Evolutionary conservation across 768 basidiomycete genomes (phyloP).

Genomic region (Antrodiella citrinella): DNA sequence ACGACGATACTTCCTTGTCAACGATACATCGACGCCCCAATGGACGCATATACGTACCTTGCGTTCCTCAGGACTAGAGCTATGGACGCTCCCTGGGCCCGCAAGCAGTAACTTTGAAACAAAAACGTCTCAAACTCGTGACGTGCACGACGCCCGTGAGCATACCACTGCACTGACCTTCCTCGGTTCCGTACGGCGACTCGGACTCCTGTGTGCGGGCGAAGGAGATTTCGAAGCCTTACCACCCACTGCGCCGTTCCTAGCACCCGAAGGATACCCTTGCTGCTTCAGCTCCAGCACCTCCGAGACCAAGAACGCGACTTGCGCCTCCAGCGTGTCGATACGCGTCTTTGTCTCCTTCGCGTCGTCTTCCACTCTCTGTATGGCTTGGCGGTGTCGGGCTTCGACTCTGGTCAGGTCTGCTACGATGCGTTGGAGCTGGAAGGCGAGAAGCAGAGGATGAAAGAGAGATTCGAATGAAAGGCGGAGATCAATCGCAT

Average conservation of each 20-base stretch:
- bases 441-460: background rate
- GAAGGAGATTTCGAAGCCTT: too few relatives aligned
- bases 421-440: background rate
- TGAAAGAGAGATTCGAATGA: background rate
- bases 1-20: too few relatives aligned
- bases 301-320: background rate
- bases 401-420: background rate
- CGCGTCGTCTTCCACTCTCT: background rate
- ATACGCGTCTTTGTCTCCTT: background rate
- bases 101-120: background rate
- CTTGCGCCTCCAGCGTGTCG: background rate
- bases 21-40: too few relatives aligned
- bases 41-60: background rate
- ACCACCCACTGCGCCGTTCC: background rate
- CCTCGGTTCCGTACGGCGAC: background rate
- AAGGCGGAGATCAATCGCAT: background rate
- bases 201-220: too few relatives aligned
- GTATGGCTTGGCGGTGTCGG: background rate
- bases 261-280: background rate
- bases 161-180: background rate
- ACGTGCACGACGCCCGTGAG: too few relatives aligned
- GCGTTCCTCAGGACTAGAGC: background rate
- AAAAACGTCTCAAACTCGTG: background rate
- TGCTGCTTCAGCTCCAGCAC: background rate
- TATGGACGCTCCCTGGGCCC: background rate